These are phyloP conservation scores for Naganishia sp. DNA, from an alignment of 1,284 basidiomycete species.

Conservation along the genomic window DNA sequence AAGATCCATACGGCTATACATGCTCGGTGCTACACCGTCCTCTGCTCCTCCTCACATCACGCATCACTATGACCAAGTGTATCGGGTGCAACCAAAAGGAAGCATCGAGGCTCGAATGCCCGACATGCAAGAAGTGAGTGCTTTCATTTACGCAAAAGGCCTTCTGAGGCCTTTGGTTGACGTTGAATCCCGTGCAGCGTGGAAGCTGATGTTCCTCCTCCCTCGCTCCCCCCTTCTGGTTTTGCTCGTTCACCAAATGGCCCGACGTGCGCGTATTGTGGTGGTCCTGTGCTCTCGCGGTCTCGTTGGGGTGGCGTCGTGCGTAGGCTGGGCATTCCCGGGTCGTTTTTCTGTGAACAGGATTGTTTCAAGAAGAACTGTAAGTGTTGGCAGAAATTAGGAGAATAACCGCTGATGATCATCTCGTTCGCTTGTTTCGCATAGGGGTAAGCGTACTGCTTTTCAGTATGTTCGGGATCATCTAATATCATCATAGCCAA, in stretches of 20 bases:
- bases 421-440: not conserved
- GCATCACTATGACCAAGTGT: slow-evolving; percentile 39
- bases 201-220: slow-evolving; percentile 9
- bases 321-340: slow-evolving; percentile 51
- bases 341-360: slow-evolving; percentile 56
- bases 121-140: slow-evolving; percentile 53
- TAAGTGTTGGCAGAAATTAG: slow-evolving; percentile 22
- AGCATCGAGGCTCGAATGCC: slow-evolving; percentile 53
- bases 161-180: not conserved
- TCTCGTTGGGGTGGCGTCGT: not conserved
- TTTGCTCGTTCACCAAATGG: not conserved
- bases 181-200: not conserved
- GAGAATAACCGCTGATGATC: not conserved
- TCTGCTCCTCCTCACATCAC: not conserved
- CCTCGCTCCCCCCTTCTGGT: not conserved
- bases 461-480: not conserved
- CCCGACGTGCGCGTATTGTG: slow-evolving; percentile 1
- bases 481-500: slow-evolving; percentile 34
- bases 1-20: too few relatives aligned
- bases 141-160: not conserved
- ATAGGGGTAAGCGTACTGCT: not conserved
- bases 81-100: slow-evolving; percentile 51
- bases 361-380: slow-evolving; percentile 56
- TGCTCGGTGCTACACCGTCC: too few relatives aligned
- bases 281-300: not conserved